phyloP scores from a whole-genome alignment of 352 stramenopile species.

The Pythium vanterpoolii region DNA sequence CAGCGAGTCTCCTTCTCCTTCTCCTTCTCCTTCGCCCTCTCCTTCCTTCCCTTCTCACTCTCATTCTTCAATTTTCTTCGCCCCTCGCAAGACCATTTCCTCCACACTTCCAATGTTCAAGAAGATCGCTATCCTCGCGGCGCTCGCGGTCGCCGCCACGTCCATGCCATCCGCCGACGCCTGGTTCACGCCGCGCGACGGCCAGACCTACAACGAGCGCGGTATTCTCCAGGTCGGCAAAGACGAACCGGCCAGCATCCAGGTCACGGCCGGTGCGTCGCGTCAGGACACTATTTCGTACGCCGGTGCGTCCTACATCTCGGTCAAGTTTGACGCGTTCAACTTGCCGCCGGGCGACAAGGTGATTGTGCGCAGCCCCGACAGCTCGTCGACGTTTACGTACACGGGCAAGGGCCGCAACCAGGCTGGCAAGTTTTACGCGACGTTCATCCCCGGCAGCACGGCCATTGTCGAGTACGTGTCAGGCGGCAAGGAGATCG shows the following conservation, averaged over 20 bases:
- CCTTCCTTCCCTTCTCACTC: no score
- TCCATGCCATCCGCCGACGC: conserved; percentile 2
- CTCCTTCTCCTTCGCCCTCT: no score
- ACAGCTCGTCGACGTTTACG: conserved; percentile 16
- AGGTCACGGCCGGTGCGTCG: background rate
- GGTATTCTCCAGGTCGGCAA: conserved; percentile 16
- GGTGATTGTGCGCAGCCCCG: conserved; percentile 40
- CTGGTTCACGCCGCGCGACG: background rate
- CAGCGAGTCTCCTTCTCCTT: no score
- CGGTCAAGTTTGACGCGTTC: conserved; percentile 54
- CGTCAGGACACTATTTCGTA: conserved; percentile 25
- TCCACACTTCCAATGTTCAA: conserved; percentile 19
- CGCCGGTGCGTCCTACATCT: conserved; percentile 44
- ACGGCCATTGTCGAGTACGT: conserved; percentile 22
- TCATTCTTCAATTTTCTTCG: no score
- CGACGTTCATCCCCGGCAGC: conserved; percentile 7
- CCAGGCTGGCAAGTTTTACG: conserved; percentile 5
- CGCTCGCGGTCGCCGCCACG: background rate
- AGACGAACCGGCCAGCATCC: conserved; percentile 14
- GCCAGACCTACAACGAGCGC: conserved; percentile 3
- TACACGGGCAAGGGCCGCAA: conserved; percentile 21
- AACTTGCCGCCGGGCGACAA: conserved; percentile 47
- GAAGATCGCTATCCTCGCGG: conserved; percentile 6
- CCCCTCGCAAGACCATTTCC: no score
- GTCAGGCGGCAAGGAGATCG: background rate